A percentile compares a stretch with the other conserved stretches of the same genome.
These are phyloP conservation scores for Lolium perenne DNA, from an alignment of 176 grass and related monocot species.

Conservation along the genomic window DNA sequence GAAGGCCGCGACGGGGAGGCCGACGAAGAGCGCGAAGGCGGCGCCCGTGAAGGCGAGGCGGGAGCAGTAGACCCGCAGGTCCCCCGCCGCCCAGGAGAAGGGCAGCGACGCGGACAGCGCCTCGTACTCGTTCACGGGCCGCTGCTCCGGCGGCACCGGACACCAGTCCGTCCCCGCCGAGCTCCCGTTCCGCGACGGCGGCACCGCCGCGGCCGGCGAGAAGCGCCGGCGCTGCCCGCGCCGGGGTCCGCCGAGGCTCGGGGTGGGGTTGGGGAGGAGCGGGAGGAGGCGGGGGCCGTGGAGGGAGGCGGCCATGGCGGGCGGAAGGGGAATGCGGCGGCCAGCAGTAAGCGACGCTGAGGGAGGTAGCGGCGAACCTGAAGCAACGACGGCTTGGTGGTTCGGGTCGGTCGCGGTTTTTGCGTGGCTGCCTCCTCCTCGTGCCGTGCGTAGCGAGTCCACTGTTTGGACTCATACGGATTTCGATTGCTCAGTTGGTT, in stretches of 20 bases:
- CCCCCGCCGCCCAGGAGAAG: constrained; percentile 80
- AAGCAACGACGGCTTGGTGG: constrained; percentile 48
- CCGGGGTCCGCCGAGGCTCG: neutral
- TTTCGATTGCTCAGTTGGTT: neutral
- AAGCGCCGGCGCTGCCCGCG: neutral
- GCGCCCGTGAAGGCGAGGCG: constrained; percentile 68
- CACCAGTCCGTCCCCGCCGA: constrained; percentile 89
- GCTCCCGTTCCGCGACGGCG: constrained; percentile 87
- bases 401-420: constrained; percentile 9
- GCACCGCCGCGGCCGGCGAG: constrained; percentile 1
- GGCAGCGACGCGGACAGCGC: constrained; percentile 66
- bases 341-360: neutral
- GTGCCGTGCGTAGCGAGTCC: neutral
- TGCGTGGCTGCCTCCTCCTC: constrained; percentile 31
- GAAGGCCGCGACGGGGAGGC: constrained; percentile 86
- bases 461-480: constrained; percentile 9
- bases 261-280: constrained; percentile 8
- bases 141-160: constrained; percentile 89
- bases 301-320: constrained; percentile 57
- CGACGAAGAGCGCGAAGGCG: constrained; percentile 71
- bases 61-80: constrained; percentile 66
- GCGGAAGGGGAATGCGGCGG: neutral
- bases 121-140: constrained; percentile 95
- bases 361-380: constrained; percentile 35
- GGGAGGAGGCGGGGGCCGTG: constrained; percentile 38